These are phyloP conservation scores for Apiospora rasikravindrae DNA, from an alignment of 2,329 filamentous ascomycete species.

Conservation along the genomic window DNA sequence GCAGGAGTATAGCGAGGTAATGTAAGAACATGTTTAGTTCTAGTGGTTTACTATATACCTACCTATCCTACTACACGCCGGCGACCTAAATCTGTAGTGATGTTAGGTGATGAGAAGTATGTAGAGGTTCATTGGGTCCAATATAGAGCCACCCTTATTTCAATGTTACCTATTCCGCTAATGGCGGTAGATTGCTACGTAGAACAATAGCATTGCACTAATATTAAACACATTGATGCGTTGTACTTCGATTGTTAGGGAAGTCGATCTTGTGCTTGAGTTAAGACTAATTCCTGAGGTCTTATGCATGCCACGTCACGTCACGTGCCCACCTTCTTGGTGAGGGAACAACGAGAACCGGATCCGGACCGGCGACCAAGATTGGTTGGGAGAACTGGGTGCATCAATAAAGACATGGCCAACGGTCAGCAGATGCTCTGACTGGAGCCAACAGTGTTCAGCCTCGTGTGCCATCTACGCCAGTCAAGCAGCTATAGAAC, in stretches of 20 bases:
- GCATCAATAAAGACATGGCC: not conserved
- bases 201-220: not conserved
- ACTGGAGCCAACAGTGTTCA: slow-evolving; percentile 9
- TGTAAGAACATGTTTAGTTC: not conserved
- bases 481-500: not conserved
- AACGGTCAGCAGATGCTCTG: slow-evolving; percentile 1
- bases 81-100: too few species aligned
- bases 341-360: not conserved
- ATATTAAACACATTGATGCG: not conserved
- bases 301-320: not conserved
- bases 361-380: slow-evolving; percentile 3
- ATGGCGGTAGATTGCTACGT: not conserved
- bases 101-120: not conserved
- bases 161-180: not conserved
- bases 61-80: too few species aligned
- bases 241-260: not conserved
- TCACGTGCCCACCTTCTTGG: slow-evolving; percentile 13
- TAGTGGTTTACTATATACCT: too few species aligned
- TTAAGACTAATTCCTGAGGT: not conserved
- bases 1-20: too few species aligned
- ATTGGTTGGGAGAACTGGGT: slow-evolving; percentile 6
- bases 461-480: not conserved
- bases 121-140: not conserved
- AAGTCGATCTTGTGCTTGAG: not conserved
- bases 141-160: not conserved